Evolutionary conservation across 2,329 filamentous ascomycete species (phyloP), one percentile per base, ranked within the genome.

Genomic region (Penicillium sp.): DNA sequence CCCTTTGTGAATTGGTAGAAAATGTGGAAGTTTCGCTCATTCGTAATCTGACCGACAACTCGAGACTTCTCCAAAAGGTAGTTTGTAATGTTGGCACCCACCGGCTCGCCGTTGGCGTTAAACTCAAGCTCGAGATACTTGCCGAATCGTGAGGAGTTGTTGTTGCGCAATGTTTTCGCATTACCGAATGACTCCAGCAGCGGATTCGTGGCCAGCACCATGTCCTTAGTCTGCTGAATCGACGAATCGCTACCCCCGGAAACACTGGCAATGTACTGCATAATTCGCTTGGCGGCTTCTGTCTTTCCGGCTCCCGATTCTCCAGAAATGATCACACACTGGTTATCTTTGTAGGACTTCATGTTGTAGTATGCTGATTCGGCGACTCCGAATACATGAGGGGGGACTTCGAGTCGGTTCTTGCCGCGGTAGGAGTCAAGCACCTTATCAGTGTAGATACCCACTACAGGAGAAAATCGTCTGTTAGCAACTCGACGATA

Each of bases 1-100:
- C 91, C 93, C 80, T 98, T 99, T 51, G 95, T 92, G 78, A 98
- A 97, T 78, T 99, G 95, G 80, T 99, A 99, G 78, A 99, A 99
- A 73, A 99, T 98, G 80, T 99, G 95, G 79, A 99, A 99, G 80
- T 97, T 98, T 70, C 95, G 88, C 84, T 99, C 95, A 77, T 97
- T 96, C 61, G 82, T 84, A 70, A 98, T 98, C 81, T 98, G 95
- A 17, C 94, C 93, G 10, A 97, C 93, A 19, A 99, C 95, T 81
- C 95, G 87, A 53, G 92, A 89, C 83, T 98, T 98, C 78, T 99
- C 95, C 57, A 99, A 85, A 26, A 99, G 84, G 75, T 99, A 99
- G 78, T 99, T 99, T 75, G 94, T 97, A 79, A 99, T 97, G 78
- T 97, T 95, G 63, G 95, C 95, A 72, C 95, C 95, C 12, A 97